phyloP scores from a whole-genome alignment of 2,329 filamentous ascomycete genomes.

The Pseudocercospora musae region DNA sequence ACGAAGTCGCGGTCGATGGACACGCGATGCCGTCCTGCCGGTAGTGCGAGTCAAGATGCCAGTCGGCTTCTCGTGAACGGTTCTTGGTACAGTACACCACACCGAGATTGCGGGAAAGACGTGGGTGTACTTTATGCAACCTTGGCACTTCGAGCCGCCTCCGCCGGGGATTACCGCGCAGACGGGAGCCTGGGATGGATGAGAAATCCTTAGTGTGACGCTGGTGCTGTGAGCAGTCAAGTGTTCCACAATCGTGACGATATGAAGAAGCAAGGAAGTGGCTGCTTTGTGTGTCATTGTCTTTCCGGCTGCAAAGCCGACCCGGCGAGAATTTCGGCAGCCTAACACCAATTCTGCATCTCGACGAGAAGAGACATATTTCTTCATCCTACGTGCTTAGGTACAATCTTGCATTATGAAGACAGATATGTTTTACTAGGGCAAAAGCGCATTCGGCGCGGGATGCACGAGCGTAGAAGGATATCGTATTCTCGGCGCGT shows the following conservation, averaged over 20 bases:
- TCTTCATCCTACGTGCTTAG: background rate
- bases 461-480: background rate
- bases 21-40: conserved; percentile 15
- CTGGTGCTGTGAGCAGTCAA: background rate
- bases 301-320: background rate
- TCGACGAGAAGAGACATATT: background rate
- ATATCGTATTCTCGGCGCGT: too few species aligned
- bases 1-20: conserved; percentile 13
- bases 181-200: background rate
- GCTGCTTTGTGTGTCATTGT: background rate
- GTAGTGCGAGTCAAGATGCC: conserved; percentile 19
- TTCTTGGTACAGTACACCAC: conserved; percentile 7
- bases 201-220: background rate
- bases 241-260: background rate
- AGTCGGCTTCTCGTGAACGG: conserved; percentile 2
- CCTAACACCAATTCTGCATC: background rate
- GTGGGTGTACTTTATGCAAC: background rate
- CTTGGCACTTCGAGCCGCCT: background rate
- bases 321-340: background rate
- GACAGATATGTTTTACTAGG: background rate
- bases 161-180: background rate
- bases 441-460: background rate
- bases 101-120: conserved; percentile 12
- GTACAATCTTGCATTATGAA: background rate
- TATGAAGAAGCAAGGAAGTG: background rate